Percentiles rank a stretch among this genome's conserved stretches.
phyloP scores from a whole-genome alignment of 306 rosid genomes.

The Vigna trinervia region DNA sequence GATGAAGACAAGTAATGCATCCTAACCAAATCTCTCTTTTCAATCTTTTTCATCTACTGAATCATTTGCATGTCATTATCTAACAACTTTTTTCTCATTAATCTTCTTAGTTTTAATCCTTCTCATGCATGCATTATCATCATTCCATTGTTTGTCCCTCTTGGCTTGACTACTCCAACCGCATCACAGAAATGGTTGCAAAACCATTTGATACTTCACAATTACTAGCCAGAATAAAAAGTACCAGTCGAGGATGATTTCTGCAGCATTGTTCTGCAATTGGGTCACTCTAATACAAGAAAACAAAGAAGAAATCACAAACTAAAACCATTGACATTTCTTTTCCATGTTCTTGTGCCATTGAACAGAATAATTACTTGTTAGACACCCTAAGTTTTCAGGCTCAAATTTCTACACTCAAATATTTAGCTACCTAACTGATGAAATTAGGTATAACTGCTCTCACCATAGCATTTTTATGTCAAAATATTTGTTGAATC shows the following conservation, averaged over 20 bases:
- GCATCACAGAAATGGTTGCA: not conserved
- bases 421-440: not conserved
- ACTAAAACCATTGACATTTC: not conserved
- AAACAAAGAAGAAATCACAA: not conserved
- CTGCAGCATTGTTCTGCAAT: not conserved
- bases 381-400: not conserved
- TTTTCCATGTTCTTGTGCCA: not conserved
- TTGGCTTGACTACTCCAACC: not conserved
- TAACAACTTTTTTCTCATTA: not conserved
- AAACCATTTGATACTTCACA: not conserved
- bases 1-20: slow-evolving; percentile 53
- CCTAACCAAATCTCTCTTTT: not conserved
- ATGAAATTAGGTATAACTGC: slow-evolving; percentile 37
- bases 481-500: not conserved
- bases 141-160: not conserved
- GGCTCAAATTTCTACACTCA: slow-evolving; percentile 2
- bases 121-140: slow-evolving; percentile 35
- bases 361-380: not conserved
- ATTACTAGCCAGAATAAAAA: not conserved
- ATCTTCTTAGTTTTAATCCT: slow-evolving; percentile 2
- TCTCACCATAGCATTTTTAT: not conserved
- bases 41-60: not conserved
- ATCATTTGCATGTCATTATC: not conserved
- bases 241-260: not conserved
- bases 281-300: not conserved